Percentiles rank a stretch among this genome's conserved stretches.
phyloP scores from a whole-genome alignment of 2,329 filamentous ascomycete species.

The Pestalotiopsis sp. region DNA sequence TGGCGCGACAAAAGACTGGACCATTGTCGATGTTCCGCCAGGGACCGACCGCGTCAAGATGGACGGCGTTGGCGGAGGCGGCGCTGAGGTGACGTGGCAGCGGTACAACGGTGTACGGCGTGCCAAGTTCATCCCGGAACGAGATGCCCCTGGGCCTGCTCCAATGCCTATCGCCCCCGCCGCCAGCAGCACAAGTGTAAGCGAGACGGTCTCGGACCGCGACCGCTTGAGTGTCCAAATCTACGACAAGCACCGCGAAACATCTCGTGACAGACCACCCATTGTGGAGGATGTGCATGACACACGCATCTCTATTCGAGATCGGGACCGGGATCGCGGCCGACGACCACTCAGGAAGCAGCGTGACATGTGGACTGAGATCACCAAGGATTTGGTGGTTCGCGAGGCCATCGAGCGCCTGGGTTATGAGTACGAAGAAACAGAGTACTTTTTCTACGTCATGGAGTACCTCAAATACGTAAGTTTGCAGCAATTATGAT shows the following conservation, averaged over 20 bases:
- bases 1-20: slow-evolving; percentile 75
- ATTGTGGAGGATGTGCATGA: slow-evolving; percentile 58
- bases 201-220: slow-evolving; percentile 20
- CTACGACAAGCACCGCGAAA: slow-evolving; percentile 35
- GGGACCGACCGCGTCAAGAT: slow-evolving; percentile 80
- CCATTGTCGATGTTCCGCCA: slow-evolving; percentile 80
- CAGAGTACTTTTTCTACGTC: slow-evolving; percentile 85
- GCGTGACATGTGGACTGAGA: slow-evolving; percentile 89
- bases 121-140: slow-evolving; percentile 71
- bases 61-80: slow-evolving; percentile 75
- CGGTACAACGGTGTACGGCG: slow-evolving; percentile 76
- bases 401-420: slow-evolving; percentile 82
- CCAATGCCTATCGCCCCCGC: background rate
- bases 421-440: slow-evolving; percentile 90
- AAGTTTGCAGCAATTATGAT: slow-evolving; percentile 41
- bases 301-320: slow-evolving; percentile 41
- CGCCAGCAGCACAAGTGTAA: slow-evolving; percentile 26
- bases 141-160: slow-evolving; percentile 40
- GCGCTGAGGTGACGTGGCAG: slow-evolving; percentile 76
- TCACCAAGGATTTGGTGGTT: slow-evolving; percentile 88
- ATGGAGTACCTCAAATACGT: slow-evolving; percentile 89
- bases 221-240: slow-evolving; percentile 48
- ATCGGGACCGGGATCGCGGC: slow-evolving; percentile 32
- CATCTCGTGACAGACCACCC: slow-evolving; percentile 37
- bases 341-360: slow-evolving; percentile 40